Evolutionary conservation across 2,329 filamentous ascomycete genomes (phyloP), one percentile per base, ranked within the genome.

Genomic region (Calcarisporium arbuscula): DNA sequence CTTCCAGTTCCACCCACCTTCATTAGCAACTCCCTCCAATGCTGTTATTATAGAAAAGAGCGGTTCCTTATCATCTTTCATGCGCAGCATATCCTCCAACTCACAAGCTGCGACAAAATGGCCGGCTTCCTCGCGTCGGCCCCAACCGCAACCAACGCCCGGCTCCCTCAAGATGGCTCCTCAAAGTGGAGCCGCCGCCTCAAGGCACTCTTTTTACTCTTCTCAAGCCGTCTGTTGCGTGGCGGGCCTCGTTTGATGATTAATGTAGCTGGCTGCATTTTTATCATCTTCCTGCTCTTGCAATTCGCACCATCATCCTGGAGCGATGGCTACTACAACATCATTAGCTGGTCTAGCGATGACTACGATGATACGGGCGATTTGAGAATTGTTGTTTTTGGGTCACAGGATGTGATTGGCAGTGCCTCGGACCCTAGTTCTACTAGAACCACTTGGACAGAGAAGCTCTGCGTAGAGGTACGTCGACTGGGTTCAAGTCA

Each of bases 311-410:
- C 42, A 10, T 40, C 42, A 32, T 42, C 32, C 23, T 36, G 45
- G 22, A 38, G 38, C 23, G 42, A 35, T 17, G 38, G 44, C n/a
- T 57, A 56, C 29, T 46, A 45, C 26, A 41, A 41, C 8, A 42
- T 50, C 8, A 27, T 47, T 15, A 44, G 32, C 3, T 56, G 49
- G 47, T 37, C 35, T 5, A 28, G 26, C 10, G 32, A 40, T 8
- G 34, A 41, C n/a, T 40, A 45, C 7, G 19, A 40, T n/a, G 49
- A 41, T 5, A 56, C 56, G 6, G 56, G 31, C 19, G 39, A 64
- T 3, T 38, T 74, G 39, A 62, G 70, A 34, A 56, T 74, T 7
- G 68, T 74, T 8, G 66, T 70, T 6, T 74, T 74, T 45, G 70
- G 70, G 8, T 58, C 58, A 4, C 58, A 60, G 5, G 69, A 71